Base-by-base conservation (phyloP, 148 eudicot genomes). In the Amaranthus cruentus region DNA sequence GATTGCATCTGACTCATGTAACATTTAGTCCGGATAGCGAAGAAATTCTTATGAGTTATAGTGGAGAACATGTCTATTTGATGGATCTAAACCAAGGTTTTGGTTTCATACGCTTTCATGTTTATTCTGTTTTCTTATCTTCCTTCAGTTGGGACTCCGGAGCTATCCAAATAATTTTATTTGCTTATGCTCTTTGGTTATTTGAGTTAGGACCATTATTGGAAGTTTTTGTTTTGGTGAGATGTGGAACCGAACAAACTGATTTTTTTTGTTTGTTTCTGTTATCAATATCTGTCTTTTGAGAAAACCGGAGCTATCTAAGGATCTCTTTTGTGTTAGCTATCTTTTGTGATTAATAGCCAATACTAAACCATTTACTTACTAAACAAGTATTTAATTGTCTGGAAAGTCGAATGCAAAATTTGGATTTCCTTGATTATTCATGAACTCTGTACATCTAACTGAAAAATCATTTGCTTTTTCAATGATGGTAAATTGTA, bases 51-150 rank as follows among this genome's bases (percentile, higher is more conserved):
- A 85, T 90, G 55, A 95, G 86, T 75, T 95, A 95, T 69, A 95
- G 99, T 71, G 99, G 97, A 69, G 99, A 95, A 72, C 93, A 95
- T 81, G 96, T 88, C 10, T 95, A 95, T 84, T 74, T 91, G 59
- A 91, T 95, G 97, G 99, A 95, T 87, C 84, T 85, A 44, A 87
- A 87, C 76, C 82, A 76, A 77, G 93, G 97, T 91, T 86, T 77
- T 66, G 13, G 64, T 74, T 72, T 54, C 55, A 55, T 55, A 14
- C 18, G 63, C 58, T 60, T 1, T 62, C 7, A 3, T 53, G 6
- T 3, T 38, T 62, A 14, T 53, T 55, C 18, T 69, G 48, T 49
- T 47, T 70, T 50, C 68, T n/a, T 7, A 11, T 50, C 12, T 63
- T 38, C 50, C 9, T 69, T 43, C 76, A 42, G 7, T 43, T 49